These are phyloP conservation scores for Micractinium conductrix DNA, from an alignment of 139 green algal species.

Conservation along the genomic window DNA sequence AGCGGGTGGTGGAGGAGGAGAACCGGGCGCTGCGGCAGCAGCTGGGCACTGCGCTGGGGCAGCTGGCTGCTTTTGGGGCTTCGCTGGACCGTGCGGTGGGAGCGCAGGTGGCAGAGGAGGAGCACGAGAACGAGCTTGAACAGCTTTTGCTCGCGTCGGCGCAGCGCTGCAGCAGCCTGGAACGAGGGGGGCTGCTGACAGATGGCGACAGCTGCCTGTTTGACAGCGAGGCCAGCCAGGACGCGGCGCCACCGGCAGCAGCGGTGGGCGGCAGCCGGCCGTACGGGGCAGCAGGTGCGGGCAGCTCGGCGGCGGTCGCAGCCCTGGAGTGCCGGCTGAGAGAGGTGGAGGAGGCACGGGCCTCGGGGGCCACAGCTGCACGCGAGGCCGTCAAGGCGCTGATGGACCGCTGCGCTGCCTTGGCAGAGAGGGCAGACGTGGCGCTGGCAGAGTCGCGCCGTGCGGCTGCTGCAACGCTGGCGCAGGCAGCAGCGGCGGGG, in stretches of 20 bases:
- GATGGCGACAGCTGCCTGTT: too few relatives aligned
- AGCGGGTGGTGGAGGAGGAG: background rate
- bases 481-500: background rate
- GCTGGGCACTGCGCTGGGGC: background rate
- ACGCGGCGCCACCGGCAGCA: too few relatives aligned
- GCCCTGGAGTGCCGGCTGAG: background rate
- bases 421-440: background rate
- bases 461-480: background rate
- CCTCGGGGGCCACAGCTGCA: background rate
- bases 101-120: background rate
- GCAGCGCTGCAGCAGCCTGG: too few relatives aligned
- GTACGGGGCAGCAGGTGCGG: too few relatives aligned
- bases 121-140: background rate
- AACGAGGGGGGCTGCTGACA: too few relatives aligned
- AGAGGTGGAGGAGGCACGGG: background rate
- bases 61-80: background rate
- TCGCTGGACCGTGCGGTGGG: background rate
- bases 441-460: background rate
- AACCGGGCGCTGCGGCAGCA: background rate
- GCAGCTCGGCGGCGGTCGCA: background rate
- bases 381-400: background rate
- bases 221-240: too few relatives aligned
- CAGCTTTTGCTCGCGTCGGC: too few relatives aligned
- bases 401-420: background rate
- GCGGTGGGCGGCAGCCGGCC: too few relatives aligned